Percentiles rank a stretch among this genome's conserved stretches.
Evolutionary conservation across 2,329 filamentous ascomycete genomes (phyloP).

Genomic region (Monilinia fructigena): DNA sequence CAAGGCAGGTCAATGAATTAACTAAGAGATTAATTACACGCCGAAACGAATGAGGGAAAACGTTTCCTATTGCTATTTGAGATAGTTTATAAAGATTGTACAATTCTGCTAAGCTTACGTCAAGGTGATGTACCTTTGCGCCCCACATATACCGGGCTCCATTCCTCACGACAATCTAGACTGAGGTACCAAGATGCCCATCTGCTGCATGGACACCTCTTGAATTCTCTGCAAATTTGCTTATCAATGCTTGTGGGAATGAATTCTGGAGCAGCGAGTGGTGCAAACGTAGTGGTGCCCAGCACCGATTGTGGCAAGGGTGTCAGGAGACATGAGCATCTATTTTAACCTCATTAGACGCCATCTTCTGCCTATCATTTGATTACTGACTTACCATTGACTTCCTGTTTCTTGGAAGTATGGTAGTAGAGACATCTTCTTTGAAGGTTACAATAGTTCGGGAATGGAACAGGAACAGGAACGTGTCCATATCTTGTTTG

Average conservation of each 20-base stretch:
- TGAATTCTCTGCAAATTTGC: no score
- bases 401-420: not conserved
- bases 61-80: not conserved
- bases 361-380: not conserved
- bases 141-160: not conserved
- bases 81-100: not conserved
- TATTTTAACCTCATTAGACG: not conserved
- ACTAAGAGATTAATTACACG: not conserved
- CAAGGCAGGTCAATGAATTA: not conserved
- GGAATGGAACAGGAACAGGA: no score
- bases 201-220: no score
- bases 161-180: not conserved
- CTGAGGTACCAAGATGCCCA: no score
- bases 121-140: not conserved
- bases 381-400: not conserved
- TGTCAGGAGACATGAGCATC: no score
- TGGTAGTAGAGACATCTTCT: no score
- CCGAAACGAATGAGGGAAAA: not conserved
- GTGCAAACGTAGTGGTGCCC: no score
- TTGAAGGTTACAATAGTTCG: no score
- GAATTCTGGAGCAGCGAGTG: no score
- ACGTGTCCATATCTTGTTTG: not conserved
- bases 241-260: no score
- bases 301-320: no score
- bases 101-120: not conserved